These are phyloP conservation scores for Stipa capillata DNA, from an alignment of 176 grass and related monocot species.

Conservation along the genomic window DNA sequence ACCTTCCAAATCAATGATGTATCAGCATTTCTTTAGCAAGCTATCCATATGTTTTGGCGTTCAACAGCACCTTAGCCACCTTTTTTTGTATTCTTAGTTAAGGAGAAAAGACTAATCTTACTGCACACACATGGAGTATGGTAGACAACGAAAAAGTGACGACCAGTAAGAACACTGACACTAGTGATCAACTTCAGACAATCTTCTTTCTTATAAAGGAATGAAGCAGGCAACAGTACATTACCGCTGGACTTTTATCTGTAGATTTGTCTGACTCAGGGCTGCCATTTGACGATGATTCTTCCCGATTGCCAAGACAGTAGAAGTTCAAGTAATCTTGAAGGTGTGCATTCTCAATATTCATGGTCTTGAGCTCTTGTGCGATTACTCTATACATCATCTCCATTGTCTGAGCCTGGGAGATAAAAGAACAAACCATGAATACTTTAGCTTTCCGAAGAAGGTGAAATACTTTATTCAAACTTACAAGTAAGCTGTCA, in stretches of 20 bases:
- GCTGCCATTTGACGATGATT: constrained; percentile 25
- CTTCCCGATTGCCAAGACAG: constrained; percentile 87
- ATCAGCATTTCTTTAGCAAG: background rate
- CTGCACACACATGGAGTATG: background rate
- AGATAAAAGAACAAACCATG: constrained; percentile 18
- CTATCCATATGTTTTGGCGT: background rate
- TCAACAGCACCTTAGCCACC: background rate
- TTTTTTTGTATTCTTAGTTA: background rate
- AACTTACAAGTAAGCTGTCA: background rate
- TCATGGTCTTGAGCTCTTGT: constrained; percentile 70
- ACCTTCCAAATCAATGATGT: background rate
- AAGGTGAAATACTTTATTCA: background rate
- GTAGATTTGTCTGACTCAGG: constrained; percentile 44
- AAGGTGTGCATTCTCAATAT: constrained; percentile 48
- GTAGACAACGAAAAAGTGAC: background rate
- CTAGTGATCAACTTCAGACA: background rate
- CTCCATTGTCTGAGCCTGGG: constrained; percentile 85
- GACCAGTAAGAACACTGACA: background rate
- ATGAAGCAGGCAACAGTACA: constrained; percentile 16
- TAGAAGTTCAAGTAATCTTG: constrained; percentile 97
- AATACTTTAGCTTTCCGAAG: background rate
- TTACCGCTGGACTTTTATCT: constrained; percentile 63
- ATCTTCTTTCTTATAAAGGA: background rate
- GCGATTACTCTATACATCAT: constrained; percentile 95
- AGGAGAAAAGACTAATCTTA: background rate